phyloP scores from a whole-genome alignment of 2,329 filamentous ascomycete genomes.

The Trichoderma citrinoviride region DNA sequence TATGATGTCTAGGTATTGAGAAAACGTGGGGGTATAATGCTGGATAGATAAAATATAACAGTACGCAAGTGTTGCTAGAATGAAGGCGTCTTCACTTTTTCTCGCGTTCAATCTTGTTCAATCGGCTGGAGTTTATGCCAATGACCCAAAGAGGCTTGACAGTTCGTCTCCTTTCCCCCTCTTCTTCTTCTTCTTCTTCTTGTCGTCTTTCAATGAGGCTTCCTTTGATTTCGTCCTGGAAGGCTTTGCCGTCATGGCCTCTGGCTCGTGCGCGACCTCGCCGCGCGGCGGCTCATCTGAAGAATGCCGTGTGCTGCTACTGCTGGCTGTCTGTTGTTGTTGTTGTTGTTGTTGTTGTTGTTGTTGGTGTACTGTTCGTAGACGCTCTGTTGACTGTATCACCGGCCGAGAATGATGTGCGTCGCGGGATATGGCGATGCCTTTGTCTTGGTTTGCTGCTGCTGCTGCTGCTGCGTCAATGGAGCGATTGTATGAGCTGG shows the following conservation, averaged over 20 bases:
- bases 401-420: slow-evolving; percentile 18
- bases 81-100: not conserved
- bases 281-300: not conserved
- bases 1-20: too few relatives aligned
- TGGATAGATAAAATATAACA: not conserved
- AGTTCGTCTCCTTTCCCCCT: slow-evolving; percentile 63
- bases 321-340: too few relatives aligned
- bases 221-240: not conserved
- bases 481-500: not conserved
- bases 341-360: too few relatives aligned
- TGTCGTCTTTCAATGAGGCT: not conserved
- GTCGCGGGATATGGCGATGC: slow-evolving; percentile 33
- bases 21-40: not conserved
- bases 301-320: not conserved
- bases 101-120: too few relatives aligned
- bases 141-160: slow-evolving; percentile 66
- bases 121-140: slow-evolving; percentile 35
- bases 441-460: slow-evolving; percentile 29
- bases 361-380: not conserved
- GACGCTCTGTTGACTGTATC: not conserved
- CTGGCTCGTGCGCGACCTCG: not conserved
- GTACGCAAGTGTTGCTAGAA: not conserved
- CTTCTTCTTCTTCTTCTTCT: slow-evolving; percentile 51
- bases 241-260: not conserved
- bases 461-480: too few relatives aligned